Evolutionary conservation across 2,329 filamentous ascomycete genomes (phyloP).

Genomic region (Phialophora verrucosa): DNA sequence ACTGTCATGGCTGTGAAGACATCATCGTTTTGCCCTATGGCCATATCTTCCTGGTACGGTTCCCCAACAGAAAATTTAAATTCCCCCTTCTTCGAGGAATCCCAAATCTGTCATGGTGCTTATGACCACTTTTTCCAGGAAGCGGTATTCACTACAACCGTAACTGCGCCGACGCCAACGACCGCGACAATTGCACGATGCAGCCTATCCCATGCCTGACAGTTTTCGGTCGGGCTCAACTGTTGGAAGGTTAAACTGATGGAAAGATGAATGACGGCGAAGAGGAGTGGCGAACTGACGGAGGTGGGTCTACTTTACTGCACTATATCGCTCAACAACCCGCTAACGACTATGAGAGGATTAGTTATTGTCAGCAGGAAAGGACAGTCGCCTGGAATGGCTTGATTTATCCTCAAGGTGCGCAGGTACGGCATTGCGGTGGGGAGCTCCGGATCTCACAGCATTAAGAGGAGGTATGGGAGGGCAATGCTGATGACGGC

Average conservation of each 20-base stretch:
- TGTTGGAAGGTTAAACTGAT: background rate
- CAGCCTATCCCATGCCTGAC: background rate
- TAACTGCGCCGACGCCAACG: background rate
- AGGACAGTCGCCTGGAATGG: background rate
- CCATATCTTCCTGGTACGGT: constrained; percentile 29
- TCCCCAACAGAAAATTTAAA: background rate
- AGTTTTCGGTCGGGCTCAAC: background rate
- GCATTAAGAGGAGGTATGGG: background rate
- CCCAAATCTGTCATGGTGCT: background rate
- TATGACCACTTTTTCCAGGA: constrained; percentile 4
- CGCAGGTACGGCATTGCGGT: too few relatives aligned
- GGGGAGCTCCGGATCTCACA: too few relatives aligned
- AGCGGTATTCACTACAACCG: constrained; percentile 9
- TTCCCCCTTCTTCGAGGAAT: background rate
- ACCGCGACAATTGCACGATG: constrained; percentile 13
- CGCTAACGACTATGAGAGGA: background rate
- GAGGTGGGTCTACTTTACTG: background rate
- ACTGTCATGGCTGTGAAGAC: constrained; percentile 42
- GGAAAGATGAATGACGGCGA: background rate
- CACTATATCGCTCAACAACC: background rate
- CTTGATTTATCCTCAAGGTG: too few relatives aligned
- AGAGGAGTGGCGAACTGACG: background rate
- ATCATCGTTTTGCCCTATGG: constrained; percentile 39
- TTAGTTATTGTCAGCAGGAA: background rate
- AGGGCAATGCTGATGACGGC: background rate